These are phyloP conservation scores for Leptosphaerulina australis DNA, from an alignment of 2,329 filamentous ascomycete genomes.

Conservation along the genomic window DNA sequence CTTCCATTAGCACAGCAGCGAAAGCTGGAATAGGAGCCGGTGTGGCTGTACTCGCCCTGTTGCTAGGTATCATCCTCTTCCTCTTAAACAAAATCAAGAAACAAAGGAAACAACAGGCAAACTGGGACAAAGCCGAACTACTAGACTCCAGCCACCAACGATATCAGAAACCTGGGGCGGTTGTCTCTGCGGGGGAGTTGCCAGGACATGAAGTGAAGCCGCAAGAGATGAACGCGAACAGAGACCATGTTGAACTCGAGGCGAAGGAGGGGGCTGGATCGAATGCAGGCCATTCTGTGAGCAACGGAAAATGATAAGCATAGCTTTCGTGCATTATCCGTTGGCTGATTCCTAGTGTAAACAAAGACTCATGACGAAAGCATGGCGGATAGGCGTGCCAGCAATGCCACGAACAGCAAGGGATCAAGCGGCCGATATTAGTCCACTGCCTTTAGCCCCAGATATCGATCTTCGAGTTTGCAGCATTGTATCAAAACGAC, in stretches of 20 bases:
- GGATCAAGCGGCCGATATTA: no score
- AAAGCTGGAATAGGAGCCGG: conserved; percentile 20
- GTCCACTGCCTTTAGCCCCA: no score
- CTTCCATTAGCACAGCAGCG: conserved; percentile 4
- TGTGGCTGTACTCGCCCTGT: conserved; percentile 4
- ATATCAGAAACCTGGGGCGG: background rate
- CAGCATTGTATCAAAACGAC: no score
- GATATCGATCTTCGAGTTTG: no score
- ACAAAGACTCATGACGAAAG: no score
- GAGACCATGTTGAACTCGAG: background rate
- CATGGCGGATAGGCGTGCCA: no score
- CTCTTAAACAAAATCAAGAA: conserved; percentile 1
- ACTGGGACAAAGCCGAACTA: background rate
- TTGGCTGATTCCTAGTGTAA: no score
- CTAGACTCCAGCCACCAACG: background rate
- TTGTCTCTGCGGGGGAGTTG: background rate
- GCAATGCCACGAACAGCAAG: no score
- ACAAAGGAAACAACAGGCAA: background rate
- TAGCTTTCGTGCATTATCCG: no score
- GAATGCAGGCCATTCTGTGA: no score
- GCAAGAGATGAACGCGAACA: background rate
- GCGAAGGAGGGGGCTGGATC: background rate
- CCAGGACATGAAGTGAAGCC: background rate
- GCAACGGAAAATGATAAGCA: no score
- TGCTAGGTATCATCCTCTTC: background rate